phyloP scores from a whole-genome alignment of 208 protist genomes.

The Crithidia bombi region DNA sequence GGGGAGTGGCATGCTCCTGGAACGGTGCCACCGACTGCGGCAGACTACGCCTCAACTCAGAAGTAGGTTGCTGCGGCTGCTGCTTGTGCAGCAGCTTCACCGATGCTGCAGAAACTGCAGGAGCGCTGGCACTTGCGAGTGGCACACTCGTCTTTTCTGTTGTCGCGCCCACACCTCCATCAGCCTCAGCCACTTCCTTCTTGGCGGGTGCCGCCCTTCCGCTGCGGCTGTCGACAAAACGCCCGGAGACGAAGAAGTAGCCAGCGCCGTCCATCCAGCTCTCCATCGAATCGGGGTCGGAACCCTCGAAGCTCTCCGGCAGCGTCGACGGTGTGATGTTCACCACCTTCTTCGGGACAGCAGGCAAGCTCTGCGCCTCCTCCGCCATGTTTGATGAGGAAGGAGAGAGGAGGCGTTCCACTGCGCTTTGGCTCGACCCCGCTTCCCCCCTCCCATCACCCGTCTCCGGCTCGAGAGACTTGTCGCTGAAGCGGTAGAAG shows the following conservation, averaged over 20 bases:
- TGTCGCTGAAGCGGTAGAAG: slow-evolving; percentile 4
- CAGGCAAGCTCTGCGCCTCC: neutral
- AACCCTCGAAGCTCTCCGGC: neutral
- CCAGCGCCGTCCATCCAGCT: slow-evolving; percentile 8
- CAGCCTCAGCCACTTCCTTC: neutral
- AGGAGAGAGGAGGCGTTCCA: neutral
- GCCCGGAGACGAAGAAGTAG: slow-evolving; percentile 1
- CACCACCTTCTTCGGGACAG: neutral
- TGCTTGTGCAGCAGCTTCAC: neutral
- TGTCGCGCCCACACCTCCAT: neutral
- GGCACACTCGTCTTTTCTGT: neutral
- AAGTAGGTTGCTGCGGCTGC: neutral
- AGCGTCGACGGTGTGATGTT: neutral
- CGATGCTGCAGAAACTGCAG: neutral
- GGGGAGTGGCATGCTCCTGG: too few relatives aligned
- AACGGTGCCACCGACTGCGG: neutral
- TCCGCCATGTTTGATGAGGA: too few relatives aligned
- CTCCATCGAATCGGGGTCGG: slow-evolving; percentile 1
- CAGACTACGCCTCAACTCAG: neutral
- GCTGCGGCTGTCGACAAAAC: neutral
- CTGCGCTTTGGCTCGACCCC: neutral
- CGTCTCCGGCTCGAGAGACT: neutral
- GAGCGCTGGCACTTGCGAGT: neutral
- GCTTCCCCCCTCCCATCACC: neutral
- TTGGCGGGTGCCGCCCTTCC: neutral